Base-by-base conservation (phyloP, 1,139 yeast species). In the Spathaspora sp. region DNA sequence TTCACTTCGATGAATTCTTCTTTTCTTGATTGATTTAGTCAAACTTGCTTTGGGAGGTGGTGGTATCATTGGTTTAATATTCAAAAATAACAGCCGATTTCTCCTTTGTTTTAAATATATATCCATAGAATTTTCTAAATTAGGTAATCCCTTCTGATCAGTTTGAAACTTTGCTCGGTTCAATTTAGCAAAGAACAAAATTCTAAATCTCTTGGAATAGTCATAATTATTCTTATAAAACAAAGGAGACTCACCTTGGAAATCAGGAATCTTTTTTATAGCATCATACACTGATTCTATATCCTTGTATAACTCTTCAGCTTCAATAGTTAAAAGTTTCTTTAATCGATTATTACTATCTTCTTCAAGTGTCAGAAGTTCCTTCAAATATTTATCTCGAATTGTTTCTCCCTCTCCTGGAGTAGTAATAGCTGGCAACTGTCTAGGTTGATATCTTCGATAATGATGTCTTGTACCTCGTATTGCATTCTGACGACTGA, bases 401-500 rank as follows among this genome's bases (percentile, higher is more conserved):
- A 27, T 23, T 17, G 37, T 34, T 8, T 34, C 39, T n/a, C 25
- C 38, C 2, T 27, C 41, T 38, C 18, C 20, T 4, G 10, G 7
- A 42, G 18, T 20, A 2, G 6, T 6, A 9, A 3, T 8, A 40
- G 36, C 16, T 29, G 38, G 24, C 25, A 18, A 4, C 25, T 33
- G 33, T 24, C 13, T 9, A 16, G 16, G 24, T 34, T 31, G 29
- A 16, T 18, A 29, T 13, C 25, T 36, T 7, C 29, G 34, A 20
- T 31, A 15, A 18, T 37, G 36, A 41, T 40, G 34, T n/a, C 37
- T 26, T 27, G 27, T 8, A 6, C 13, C 24, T 37, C 63, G 43
- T 20, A 59, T 57, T 5, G 64, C 64, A 46, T 58, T 58, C 46
- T 56, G 63, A 24, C 64, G 48, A 41, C 61, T 42, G 34, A 59